phyloP scores from a whole-genome alignment of 768 basidiomycete genomes.

The Kwoniella europaea region DNA sequence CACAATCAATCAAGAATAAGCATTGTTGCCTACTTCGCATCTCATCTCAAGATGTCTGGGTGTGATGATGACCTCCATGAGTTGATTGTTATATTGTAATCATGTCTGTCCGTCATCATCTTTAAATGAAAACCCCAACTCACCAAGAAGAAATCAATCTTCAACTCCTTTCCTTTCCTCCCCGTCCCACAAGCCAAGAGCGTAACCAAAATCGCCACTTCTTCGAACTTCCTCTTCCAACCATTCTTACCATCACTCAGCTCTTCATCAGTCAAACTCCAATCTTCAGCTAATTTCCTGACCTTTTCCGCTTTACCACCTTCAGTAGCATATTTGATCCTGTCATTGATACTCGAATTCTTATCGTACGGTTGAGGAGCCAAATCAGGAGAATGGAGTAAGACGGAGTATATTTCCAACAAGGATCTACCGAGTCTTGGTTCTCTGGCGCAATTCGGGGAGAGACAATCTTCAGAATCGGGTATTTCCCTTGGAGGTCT shows the following conservation, averaged over 20 bases:
- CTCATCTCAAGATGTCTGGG: too few relatives aligned
- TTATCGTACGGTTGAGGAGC: slow-evolving; percentile 33
- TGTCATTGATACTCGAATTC: slow-evolving; percentile 33
- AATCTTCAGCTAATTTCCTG: slow-evolving; percentile 26
- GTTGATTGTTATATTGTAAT: too few relatives aligned
- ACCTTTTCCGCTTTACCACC: slow-evolving; percentile 28
- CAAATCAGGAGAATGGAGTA: slow-evolving; percentile 15
- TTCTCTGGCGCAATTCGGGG: slow-evolving; percentile 12
- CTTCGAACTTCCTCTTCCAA: slow-evolving; percentile 36
- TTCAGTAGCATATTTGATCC: slow-evolving; percentile 22
- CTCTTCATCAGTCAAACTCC: slow-evolving; percentile 38
- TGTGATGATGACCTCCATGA: too few relatives aligned
- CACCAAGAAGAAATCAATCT: slow-evolving; percentile 52
- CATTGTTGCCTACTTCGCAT: too few relatives aligned
- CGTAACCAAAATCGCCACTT: slow-evolving; percentile 40
- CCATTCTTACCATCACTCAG: slow-evolving; percentile 31
- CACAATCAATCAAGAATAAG: not conserved
- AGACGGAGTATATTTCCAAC: slow-evolving; percentile 39
- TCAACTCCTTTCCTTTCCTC: slow-evolving; percentile 27
- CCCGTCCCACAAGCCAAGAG: slow-evolving; percentile 39
- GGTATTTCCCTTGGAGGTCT: slow-evolving; percentile 11
- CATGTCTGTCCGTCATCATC: too few relatives aligned
- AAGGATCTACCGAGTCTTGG: slow-evolving; percentile 24
- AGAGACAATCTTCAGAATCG: slow-evolving; percentile 11
- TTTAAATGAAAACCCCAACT: slow-evolving; percentile 8